Base-by-base conservation (phyloP, 805 yeast genomes). In the Kodamaea leandrae region DNA sequence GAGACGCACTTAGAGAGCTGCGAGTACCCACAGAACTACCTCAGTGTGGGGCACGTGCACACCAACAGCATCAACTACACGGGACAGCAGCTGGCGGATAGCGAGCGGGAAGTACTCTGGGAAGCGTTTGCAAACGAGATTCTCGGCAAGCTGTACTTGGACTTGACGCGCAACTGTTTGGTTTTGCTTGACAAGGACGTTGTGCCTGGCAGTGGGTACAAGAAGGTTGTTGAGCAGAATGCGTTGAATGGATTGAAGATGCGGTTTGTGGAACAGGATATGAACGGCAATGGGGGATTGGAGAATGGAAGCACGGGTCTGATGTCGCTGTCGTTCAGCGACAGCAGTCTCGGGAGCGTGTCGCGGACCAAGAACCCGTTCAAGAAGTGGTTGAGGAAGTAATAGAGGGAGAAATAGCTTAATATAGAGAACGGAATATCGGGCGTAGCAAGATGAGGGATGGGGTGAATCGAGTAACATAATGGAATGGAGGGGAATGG, bases 351-450 rank as follows among this genome's bases (percentile, higher is more conserved):
- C 26, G 53, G 60, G 3, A 51, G 54, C 36, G 48, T 51, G 16
- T 35, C 53, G 8, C 44, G 48, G 33, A 44, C 60, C 20, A 67
- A 63, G 47, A 68, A 66, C 44, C 68, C 70, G 19, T 66, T 69
- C 46, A 68, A 61, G 51, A 58, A 61, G 48, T 68, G 74, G 74
- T 56, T 66, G 34, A 55, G 58, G 40, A 58, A 56, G 44, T 25
- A 25, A 14, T 10, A 25, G n/a, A n/a, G n/a, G n/a, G n/a, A n/a
- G n/a, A n/a, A n/a, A n/a, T n/a, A n/a, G n/a, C n/a, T n/a, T n/a
- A n/a, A n/a, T n/a, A n/a, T n/a, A n/a, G n/a, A n/a, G n/a, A n/a
- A n/a, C n/a, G n/a, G n/a, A n/a, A n/a, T n/a, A n/a, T n/a, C n/a
- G n/a, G n/a, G n/a, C n/a, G n/a, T n/a, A n/a, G n/a, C n/a, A n/a